Evolutionary conservation across 306 rosid species (phyloP).

Genomic region (Pterocarpus santalinus): DNA sequence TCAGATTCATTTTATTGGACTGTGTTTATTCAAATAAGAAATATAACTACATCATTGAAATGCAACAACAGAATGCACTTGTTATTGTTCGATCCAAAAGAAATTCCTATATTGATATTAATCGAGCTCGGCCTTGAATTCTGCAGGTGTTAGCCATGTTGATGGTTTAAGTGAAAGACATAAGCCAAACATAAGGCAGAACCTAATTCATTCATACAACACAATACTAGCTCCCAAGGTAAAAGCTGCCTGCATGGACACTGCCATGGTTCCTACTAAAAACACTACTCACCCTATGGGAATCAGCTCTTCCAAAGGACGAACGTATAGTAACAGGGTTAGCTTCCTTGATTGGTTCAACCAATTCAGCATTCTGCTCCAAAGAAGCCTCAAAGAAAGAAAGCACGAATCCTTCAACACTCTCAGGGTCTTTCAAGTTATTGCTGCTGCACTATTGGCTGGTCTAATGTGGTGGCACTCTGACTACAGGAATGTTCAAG

Average conservation of each 20-base stretch:
- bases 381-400: slow-evolving; percentile 89
- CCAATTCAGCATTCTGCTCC: slow-evolving; percentile 74
- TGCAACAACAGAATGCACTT: slow-evolving; percentile 31
- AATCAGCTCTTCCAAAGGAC: slow-evolving; percentile 45
- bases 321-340: slow-evolving; percentile 34
- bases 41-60: slow-evolving; percentile 23
- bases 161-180: slow-evolving; percentile 67
- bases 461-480: slow-evolving; percentile 99
- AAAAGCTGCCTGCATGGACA: slow-evolving; percentile 67
- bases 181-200: slow-evolving; percentile 71
- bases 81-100: not conserved
- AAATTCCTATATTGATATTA: slow-evolving; percentile 1
- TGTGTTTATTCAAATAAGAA: slow-evolving; percentile 10
- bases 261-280: slow-evolving; percentile 42
- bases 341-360: slow-evolving; percentile 68
- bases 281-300: slow-evolving; percentile 26
- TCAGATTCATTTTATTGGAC: not conserved
- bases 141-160: slow-evolving; percentile 78
- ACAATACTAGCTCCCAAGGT: slow-evolving; percentile 76
- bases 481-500: slow-evolving; percentile 70
- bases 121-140: slow-evolving; percentile 39
- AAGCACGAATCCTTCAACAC: slow-evolving; percentile 84
- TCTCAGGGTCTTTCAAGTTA: slow-evolving; percentile 77
- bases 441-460: slow-evolving; percentile 72
- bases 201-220: slow-evolving; percentile 75